These are phyloP conservation scores for Penicillium argentinense DNA, from an alignment of 495 filamentous ascomycete species.

Conservation along the genomic window DNA sequence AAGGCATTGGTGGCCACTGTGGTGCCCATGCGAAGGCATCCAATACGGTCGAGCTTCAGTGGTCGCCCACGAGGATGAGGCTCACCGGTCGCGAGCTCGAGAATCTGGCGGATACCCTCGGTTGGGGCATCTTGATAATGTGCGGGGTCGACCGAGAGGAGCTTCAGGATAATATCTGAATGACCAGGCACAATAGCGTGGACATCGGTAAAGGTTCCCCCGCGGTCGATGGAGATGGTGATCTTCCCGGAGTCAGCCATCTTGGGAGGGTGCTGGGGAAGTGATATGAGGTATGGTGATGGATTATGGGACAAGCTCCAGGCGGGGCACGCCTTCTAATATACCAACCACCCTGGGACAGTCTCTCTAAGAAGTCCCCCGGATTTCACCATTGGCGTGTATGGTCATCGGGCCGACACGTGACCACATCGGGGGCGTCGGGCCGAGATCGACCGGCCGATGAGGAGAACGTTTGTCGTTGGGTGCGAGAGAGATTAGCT, in stretches of 20 bases:
- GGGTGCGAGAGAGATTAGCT: no score
- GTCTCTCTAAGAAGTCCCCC: neutral
- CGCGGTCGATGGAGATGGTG: slow-evolving; percentile 52
- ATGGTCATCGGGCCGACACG: slow-evolving; percentile 31
- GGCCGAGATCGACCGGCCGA: slow-evolving; percentile 17
- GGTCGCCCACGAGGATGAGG: slow-evolving; percentile 79
- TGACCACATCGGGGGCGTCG: slow-evolving; percentile 16
- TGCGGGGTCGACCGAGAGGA: slow-evolving; percentile 84
- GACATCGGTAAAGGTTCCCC: slow-evolving; percentile 67
- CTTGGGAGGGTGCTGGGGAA: neutral
- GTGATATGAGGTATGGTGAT: neutral
- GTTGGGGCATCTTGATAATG: slow-evolving; percentile 89
- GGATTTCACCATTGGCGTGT: neutral
- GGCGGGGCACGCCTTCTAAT: no score
- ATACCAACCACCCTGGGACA: no score
- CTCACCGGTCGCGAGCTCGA: slow-evolving; percentile 74
- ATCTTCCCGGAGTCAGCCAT: slow-evolving; percentile 39
- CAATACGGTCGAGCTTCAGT: slow-evolving; percentile 78
- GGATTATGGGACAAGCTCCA: no score
- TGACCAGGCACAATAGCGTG: slow-evolving; percentile 53
- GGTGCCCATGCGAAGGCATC: slow-evolving; percentile 85
- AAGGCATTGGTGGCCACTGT: slow-evolving; percentile 91
- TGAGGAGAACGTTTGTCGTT: no score
- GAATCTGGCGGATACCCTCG: slow-evolving; percentile 86
- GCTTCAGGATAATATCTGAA: slow-evolving; percentile 80